These are phyloP conservation scores for Fomitopsis pulvina DNA, from an alignment of 768 basidiomycete species.

Conservation along the genomic window DNA sequence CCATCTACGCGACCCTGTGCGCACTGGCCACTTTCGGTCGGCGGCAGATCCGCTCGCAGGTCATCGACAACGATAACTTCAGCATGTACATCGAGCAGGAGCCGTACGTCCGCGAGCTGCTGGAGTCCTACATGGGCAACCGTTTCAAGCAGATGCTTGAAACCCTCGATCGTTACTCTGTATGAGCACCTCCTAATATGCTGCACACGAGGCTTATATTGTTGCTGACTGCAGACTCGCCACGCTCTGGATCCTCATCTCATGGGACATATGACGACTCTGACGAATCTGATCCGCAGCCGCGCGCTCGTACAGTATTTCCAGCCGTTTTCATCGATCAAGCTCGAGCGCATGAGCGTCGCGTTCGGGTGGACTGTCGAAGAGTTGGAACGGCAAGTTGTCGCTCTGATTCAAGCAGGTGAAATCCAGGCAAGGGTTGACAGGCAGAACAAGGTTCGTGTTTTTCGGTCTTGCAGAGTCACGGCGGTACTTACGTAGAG, in stretches of 20 bases:
- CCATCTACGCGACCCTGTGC: constrained; percentile 80
- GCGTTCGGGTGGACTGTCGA: constrained; percentile 82
- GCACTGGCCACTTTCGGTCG: constrained; percentile 75
- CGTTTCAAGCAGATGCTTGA: constrained; percentile 81
- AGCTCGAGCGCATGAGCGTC: constrained; percentile 72
- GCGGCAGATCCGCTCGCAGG: constrained; percentile 55
- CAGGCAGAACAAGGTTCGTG: constrained; percentile 74
- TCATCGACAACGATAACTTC: constrained; percentile 67
- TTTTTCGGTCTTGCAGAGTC: background rate
- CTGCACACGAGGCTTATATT: constrained; percentile 15
- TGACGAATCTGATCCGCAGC: constrained; percentile 67
- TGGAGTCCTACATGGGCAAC: constrained; percentile 81
- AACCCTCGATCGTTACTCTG: constrained; percentile 66
- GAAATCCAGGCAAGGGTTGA: constrained; percentile 81
- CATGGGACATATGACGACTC: constrained; percentile 51
- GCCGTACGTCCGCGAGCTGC: constrained; percentile 78
- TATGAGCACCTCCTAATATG: constrained; percentile 21
- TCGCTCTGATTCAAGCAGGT: constrained; percentile 69
- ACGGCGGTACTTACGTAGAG: background rate
- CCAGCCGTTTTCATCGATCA: constrained; percentile 82
- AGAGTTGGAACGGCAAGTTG: constrained; percentile 67
- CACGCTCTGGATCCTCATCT: constrained; percentile 79
- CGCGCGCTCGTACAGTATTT: constrained; percentile 85
- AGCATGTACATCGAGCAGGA: constrained; percentile 79
- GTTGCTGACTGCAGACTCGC: no score